These are phyloP conservation scores for Talaromyces sp. DNA, from an alignment of 2,329 filamentous ascomycete genomes.

Conservation along the genomic window DNA sequence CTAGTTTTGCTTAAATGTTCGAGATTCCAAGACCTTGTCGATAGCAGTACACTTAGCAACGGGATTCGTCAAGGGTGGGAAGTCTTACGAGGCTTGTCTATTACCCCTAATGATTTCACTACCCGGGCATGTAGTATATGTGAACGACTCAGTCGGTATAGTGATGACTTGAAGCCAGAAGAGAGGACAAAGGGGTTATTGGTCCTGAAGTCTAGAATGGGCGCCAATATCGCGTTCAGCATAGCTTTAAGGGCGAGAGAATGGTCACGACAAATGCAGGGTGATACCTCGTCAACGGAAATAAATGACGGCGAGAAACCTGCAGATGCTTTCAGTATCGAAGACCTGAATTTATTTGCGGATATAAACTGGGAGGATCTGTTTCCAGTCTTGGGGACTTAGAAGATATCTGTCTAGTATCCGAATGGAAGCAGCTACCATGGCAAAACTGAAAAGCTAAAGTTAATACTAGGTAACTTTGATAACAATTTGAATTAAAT, in stretches of 20 bases:
- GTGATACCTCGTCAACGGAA: neutral
- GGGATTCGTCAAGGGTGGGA: conserved; percentile 9
- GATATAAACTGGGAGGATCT: conserved; percentile 9
- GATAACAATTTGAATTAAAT: neutral
- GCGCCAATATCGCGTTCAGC: conserved; percentile 6
- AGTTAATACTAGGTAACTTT: neutral
- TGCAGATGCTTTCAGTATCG: neutral
- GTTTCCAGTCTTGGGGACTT: neutral
- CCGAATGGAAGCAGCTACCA: neutral
- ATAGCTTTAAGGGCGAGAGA: neutral
- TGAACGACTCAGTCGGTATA: conserved; percentile 6
- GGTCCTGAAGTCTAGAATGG: conserved; percentile 4
- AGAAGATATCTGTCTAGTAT: neutral
- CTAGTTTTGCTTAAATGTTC: conserved; percentile 6
- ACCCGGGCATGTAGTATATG: neutral
- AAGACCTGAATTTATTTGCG: conserved; percentile 1
- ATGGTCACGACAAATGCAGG: neutral
- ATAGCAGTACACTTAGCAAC: neutral
- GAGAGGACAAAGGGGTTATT: conserved; percentile 5
- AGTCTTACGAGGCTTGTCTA: neutral
- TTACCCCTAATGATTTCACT: conserved; percentile 2
- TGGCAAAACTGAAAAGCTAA: too few species aligned
- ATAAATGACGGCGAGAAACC: neutral
- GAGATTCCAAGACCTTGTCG: conserved; percentile 3
- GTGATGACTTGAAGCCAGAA: conserved; percentile 1